phyloP scores from a whole-genome alignment of 2,329 filamentous ascomycete genomes.

The Nothomitra cinnamomea region DNA sequence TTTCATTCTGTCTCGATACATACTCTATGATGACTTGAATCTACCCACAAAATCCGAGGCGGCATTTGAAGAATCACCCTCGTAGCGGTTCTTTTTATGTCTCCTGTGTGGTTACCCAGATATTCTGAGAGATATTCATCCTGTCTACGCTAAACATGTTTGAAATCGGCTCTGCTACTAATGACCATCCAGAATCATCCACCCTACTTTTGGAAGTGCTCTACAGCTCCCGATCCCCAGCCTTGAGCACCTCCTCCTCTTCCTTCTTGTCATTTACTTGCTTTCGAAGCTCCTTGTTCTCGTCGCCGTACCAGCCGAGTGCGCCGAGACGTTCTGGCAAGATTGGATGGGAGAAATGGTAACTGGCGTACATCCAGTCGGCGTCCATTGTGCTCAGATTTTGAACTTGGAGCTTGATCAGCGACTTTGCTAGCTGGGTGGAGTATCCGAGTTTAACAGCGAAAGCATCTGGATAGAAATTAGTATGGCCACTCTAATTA shows the following conservation, averaged over 20 bases:
- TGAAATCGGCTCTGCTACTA: too few relatives aligned
- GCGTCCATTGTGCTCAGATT: constrained; percentile 98
- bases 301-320: constrained; percentile 59
- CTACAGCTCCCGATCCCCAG: constrained; percentile 61
- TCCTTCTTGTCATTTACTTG: constrained; percentile 35
- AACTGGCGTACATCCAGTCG: constrained; percentile 95
- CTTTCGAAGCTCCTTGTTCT: background rate
- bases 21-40: background rate
- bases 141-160: too few relatives aligned
- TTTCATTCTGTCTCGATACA: background rate
- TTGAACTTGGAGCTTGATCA: constrained; percentile 96
- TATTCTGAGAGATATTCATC: too few relatives aligned
- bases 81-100: too few relatives aligned
- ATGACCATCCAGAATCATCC: too few relatives aligned
- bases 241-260: constrained; percentile 42
- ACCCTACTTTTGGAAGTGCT: too few relatives aligned
- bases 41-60: background rate
- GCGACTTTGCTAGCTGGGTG: constrained; percentile 62
- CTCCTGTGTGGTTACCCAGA: too few relatives aligned
- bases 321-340: constrained; percentile 84
- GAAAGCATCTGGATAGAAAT: constrained; percentile 48
- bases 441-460: constrained; percentile 72
- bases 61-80: too few relatives aligned
- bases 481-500: background rate
- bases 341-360: constrained; percentile 97